These are phyloP conservation scores for Calonectria crousiana DNA, from an alignment of 2,329 filamentous ascomycete species.

Conservation along the genomic window DNA sequence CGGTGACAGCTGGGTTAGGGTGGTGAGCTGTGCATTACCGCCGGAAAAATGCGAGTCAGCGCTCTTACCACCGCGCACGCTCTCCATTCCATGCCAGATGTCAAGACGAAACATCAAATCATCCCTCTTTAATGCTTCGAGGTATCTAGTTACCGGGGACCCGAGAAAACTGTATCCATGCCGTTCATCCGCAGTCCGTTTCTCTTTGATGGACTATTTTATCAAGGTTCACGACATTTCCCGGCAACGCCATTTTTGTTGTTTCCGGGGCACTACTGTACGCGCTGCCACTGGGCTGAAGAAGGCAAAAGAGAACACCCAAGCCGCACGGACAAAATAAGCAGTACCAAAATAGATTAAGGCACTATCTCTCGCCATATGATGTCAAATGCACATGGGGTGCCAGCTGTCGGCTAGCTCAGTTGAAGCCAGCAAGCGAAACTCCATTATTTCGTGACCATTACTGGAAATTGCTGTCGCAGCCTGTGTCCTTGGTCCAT, in stretches of 20 bases:
- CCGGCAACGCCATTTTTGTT: background rate
- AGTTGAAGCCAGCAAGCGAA: background rate
- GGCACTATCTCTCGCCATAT: background rate
- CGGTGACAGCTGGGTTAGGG: background rate
- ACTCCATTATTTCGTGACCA: background rate
- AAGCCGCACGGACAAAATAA: conserved; percentile 6
- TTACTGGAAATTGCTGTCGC: background rate
- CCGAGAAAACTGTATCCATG: background rate
- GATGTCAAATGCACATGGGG: conserved; percentile 18
- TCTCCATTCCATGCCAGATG: background rate
- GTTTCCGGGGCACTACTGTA: background rate
- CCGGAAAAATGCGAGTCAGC: conserved; percentile 1
- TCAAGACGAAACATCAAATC: background rate
- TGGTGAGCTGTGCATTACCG: background rate
- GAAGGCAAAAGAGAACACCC: background rate
- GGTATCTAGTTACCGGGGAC: background rate
- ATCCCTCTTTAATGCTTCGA: background rate
- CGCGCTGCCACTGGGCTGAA: background rate
- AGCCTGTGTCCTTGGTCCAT: background rate
- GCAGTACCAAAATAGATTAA: background rate
- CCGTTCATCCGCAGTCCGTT: background rate
- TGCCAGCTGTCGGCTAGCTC: background rate
- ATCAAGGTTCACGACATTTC: background rate
- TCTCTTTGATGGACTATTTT: background rate
- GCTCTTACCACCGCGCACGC: background rate